phyloP scores from a whole-genome alignment of 2,329 filamentous ascomycete genomes.

The Hypoxylon sp. region DNA sequence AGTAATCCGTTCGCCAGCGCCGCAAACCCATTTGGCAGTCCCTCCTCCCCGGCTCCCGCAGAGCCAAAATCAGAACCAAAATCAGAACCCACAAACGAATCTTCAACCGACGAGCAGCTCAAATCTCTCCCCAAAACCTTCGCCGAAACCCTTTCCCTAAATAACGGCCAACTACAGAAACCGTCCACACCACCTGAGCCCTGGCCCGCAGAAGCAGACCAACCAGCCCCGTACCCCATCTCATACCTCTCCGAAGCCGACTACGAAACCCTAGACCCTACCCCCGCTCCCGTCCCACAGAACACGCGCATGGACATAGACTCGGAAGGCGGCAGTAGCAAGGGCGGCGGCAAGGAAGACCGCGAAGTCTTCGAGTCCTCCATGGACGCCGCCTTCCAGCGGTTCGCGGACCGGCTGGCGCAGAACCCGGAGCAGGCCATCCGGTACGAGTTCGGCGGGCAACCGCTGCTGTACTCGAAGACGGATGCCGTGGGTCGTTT shows the following conservation, averaged over 20 bases:
- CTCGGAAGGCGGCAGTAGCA: slow-evolving; percentile 50
- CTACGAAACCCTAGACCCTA: slow-evolving; percentile 84
- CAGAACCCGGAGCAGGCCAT: slow-evolving; percentile 88
- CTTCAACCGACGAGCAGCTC: slow-evolving; percentile 46
- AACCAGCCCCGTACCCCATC: slow-evolving; percentile 78
- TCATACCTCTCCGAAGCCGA: slow-evolving; percentile 90
- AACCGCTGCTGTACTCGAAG: slow-evolving; percentile 84
- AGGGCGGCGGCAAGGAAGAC: slow-evolving; percentile 68
- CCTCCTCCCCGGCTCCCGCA: slow-evolving; percentile 28
- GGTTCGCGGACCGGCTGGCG: slow-evolving; percentile 80
- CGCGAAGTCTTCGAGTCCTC: slow-evolving; percentile 78
- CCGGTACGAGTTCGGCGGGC: slow-evolving; percentile 81
- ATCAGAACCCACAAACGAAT: slow-evolving; percentile 51
- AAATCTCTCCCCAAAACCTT: slow-evolving; percentile 71
- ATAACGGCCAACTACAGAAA: slow-evolving; percentile 62
- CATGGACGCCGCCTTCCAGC: slow-evolving; percentile 82
- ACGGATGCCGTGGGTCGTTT: slow-evolving; percentile 78
- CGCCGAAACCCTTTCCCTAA: slow-evolving; percentile 81
- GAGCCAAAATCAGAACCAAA: slow-evolving; percentile 41
- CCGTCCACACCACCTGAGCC: slow-evolving; percentile 68
- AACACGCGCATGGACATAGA: slow-evolving; percentile 65
- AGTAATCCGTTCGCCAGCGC: slow-evolving; percentile 73
- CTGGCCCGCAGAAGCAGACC: slow-evolving; percentile 77
- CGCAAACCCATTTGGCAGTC: slow-evolving; percentile 62
- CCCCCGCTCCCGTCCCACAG: slow-evolving; percentile 63